Evolutionary conservation across 306 rosid genomes (phyloP), one percentile per base, ranked within the genome.

Genomic region (Cicer pinnatifidum): DNA sequence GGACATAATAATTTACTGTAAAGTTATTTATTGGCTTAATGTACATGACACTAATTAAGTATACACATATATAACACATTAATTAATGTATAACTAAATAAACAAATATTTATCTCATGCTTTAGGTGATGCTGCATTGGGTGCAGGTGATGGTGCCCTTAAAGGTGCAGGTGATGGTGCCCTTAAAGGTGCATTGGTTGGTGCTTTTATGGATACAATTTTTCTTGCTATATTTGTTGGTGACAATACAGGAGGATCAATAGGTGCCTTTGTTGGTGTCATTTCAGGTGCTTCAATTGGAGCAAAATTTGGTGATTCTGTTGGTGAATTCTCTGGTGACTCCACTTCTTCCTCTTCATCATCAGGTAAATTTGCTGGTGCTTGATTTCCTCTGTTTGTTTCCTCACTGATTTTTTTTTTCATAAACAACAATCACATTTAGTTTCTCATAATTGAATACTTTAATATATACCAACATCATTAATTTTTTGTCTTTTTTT

Each of bases 101-200:
- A 33, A 57, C 39, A 60, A 28, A 28, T 28, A 3, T 28, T 28
- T 50, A n/a, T 40, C 12, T 65, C 46, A 43, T 15, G 57, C 38
- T 10, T 12, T 3, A 19, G 67, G 47, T 12, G 67, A 37, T 61
- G 47, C 11, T 61, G 65, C 69, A 44, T 0, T 9, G 2, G 63
- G 69, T 3, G 48, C 11, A 48, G 39, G 12, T 46, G 79, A 28
- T 70, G 39, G 1, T 20, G 23, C 23, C 23, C 23, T 20, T 20
- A 20, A 20, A 10, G 77, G 67, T 62, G 59, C 59, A 8, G 11
- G 3, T 39, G 72, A 6, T 70, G 82, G 82, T 69, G 53, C 6
- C 43, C 8, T 11, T 6, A 11, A 3, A 13, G 77, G 73, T 77
- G 76, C 44, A 58, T 5, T 63, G 2, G 5, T 19, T 35, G 77